Evolutionary conservation across 768 basidiomycete species (phyloP), one percentile per base, ranked within the genome.

Genomic region (Exidia glandulosa): DNA sequence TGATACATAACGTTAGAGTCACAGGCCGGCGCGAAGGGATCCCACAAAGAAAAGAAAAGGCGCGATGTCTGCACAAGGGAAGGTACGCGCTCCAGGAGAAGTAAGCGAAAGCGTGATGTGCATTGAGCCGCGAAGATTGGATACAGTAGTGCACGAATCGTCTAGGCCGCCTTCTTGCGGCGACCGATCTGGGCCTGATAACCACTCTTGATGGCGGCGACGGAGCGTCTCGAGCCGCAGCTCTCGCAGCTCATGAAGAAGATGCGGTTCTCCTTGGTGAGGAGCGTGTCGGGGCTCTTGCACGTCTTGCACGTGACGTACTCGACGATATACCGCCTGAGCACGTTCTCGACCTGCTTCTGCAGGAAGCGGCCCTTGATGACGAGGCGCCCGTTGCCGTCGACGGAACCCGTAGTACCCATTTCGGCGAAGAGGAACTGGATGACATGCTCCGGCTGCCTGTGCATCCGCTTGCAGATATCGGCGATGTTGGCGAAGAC

Each of bases 261-360:
- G 70, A 99, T 91, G 75, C 96, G 90, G 73, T 96, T 96, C 76
- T 98, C 94, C 74, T 98, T 99, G 31, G 88, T 87, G 36, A 99
- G 82, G 23, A 96, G 82, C 2, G 96, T 99, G 72, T 99, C 96
- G 50, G 91, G 91, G 1, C 95, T 97, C 76, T 97, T 99, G 81
- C 96, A 99, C 41, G 94, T 98, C 75, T 96, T 95, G 83, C 96
- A 99, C 37, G 94, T 94, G 62, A 97, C 95, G 74, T 97, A 98
- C 76, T 97, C 94, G 62, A 95, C 94, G 27, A 47, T 47, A 45
- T 48, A 29, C 60, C 93, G 84, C 69, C 96, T 82, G 65, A 99
- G 74, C 12, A 99, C 92, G 70, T 95, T 95, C 76, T 99, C 95
- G 64, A 98, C 87, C 69, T 96, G 94, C 74, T 98, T 98, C 71